Evolutionary conservation across 1,284 basidiomycete species (phyloP), one percentile per base, ranked within the genome.

Genomic region (Ganoderma sp.): DNA sequence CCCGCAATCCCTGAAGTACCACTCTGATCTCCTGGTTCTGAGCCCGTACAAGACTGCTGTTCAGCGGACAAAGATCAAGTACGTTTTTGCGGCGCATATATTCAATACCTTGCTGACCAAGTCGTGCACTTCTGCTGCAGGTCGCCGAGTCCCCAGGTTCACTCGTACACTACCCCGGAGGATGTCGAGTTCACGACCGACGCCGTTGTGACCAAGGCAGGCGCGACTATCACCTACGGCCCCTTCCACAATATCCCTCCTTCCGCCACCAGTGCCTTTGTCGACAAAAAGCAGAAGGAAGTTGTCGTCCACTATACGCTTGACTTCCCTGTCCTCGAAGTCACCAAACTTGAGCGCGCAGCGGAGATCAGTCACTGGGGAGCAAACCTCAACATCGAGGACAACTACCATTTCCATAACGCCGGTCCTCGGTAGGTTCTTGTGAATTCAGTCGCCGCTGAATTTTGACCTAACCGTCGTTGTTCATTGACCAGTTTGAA

Each of bases 331-430:
- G 87, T 98, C 54, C 79, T 96, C 15, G 90, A 94, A 70, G 83
- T 98, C 65, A 85, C 85, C 25, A 88, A 84, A 37, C 85, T 97
- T 59, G 85, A 89, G 67, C 90, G 98, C 58, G 78, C 86, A 0
- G 96, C 93, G 2, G 96, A 99, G 81, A 90, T 99, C 73, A 96
- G 94, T 71, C 97, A 99, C 79, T 99, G 97, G 98, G 96, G 97
- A 54, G 89, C 90, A 62, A 98, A 97, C 79, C 80, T 99, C 54
- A 97, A 98, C 76, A 91, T 97, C 59, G 88, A 98, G 79, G 97
- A 99, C 80, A 88, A 93, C 60, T 88, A 98, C 69, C 79, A 87
- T 69, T 82, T 99, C 25, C 87, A 88, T 78, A 99, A 99, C 78
- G 91, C 90, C 67, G 97, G 97, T 0, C 94, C 97, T 15, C 80